Base-by-base conservation (phyloP, 805 yeast species). In the Nakazawaea ernobii region DNA sequence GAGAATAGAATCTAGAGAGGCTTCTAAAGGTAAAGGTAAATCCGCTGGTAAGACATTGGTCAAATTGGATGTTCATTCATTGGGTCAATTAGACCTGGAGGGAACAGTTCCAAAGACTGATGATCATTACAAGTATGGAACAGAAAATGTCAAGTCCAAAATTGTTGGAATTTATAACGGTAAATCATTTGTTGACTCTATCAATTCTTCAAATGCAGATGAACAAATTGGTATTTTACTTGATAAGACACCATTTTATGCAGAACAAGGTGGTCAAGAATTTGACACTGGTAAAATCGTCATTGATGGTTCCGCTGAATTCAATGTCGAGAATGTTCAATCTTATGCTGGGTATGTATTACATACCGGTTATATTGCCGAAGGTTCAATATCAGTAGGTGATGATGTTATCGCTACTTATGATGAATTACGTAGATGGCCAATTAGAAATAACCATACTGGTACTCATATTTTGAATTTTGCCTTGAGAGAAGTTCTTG, bases 181-280 rank as follows among this genome's bases (percentile, higher is more conserved):
- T 36, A 68, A 75, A 39, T 66, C 71, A 32, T 88, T 90, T 56
- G 80, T 79, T 43, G 69, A 75, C 39, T 55, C 71, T 8, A 67
- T 75, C 30, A 29, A 37, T 2, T 73, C 68, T 32, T 63, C 70
- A 27, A 62, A 57, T 30, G 61, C 49, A 17, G 55, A 59, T 45
- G 70, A 69, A 51, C 89, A 86, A 63, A 69, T 75, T 55, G 99
- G 99, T 65, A 68, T 94, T 45, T 65, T 94, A 43, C 74, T 94
- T 50, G 95, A 94, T 64, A 85, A 80, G 66, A 88, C 98, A 26
- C 94, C 95, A 65, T 89, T 94, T 69, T 94, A 94, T 62, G 98
- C 99, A 43, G 99, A 94, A 72, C 95, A 88, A 69, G 99, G 99
- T 80, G 99, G 99, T 62, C 99, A 94, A 75, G 97, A 90, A 68